phyloP scores from a whole-genome alignment of 345 rosid species.

The Cardamine resedifolia region DNA sequence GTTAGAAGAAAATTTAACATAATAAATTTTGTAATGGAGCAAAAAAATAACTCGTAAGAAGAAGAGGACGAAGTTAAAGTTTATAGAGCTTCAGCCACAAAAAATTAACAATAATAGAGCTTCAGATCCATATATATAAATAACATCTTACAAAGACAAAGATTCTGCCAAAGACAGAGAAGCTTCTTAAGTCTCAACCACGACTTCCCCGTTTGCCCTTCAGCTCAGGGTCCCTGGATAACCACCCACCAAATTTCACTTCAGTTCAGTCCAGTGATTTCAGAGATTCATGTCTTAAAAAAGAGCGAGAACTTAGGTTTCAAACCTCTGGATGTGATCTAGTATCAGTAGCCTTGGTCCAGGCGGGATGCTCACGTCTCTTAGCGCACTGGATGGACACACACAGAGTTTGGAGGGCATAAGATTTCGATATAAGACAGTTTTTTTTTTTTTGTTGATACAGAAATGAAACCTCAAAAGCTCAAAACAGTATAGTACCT shows the following conservation, averaged over 20 bases:
- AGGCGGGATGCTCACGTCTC: constrained; percentile 89
- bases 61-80: neutral
- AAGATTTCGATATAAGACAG: neutral
- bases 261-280: neutral
- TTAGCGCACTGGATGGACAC: constrained; percentile 77
- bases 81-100: constrained; percentile 16
- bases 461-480: neutral
- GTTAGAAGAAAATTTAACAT: neutral
- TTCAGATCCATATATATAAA: neutral
- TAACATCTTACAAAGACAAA: neutral
- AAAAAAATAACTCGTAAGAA: constrained; percentile 7
- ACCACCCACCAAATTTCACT: neutral
- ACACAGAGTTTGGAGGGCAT: constrained; percentile 8
- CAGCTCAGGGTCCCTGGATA: constrained; percentile 70
- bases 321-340: constrained; percentile 77
- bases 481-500: constrained; percentile 46
- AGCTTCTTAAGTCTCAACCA: constrained; percentile 28
- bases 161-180: neutral
- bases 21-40: neutral
- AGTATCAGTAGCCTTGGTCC: constrained; percentile 95
- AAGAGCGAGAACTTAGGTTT: neutral
- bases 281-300: neutral
- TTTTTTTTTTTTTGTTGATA: constrained; percentile 7
- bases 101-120: neutral
- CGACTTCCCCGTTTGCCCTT: constrained; percentile 44